Evolutionary conservation across 768 basidiomycete genomes (phyloP), one percentile per base, ranked within the genome.

Genomic region (Lentinula detonsa): DNA sequence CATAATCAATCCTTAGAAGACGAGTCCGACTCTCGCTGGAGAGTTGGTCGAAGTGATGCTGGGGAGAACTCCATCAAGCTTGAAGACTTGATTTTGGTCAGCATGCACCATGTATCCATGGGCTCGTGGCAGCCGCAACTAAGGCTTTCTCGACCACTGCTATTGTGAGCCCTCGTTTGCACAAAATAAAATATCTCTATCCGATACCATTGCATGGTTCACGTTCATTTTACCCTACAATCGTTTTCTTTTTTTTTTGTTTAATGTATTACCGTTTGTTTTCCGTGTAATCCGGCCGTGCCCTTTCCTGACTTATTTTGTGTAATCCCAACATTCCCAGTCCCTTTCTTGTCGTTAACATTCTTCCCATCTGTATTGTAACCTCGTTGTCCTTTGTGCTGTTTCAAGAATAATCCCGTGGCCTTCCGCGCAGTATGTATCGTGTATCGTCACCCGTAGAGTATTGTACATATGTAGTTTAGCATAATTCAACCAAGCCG

Each of bases 61-160:
- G 60, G 54, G n/a, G 57, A 51, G 15, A 68, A 73, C 43, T 74
- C 80, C 62, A 85, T 91, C 71, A 80, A 71, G 40, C 73, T 88
- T 4, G 87, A 87, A 33, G 83, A 91, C 68, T 76, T 92, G 54
- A 74, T 87, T 54, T 81, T 92, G 49, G 86, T 92, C 65, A 87
- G 88, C 65, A 83, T 91, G 58, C 89, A 91, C 72, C 90, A 92
- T 64, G 88, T 91, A 56, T 90, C 89, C 11, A 84, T 89, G 72
- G 90, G 90, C 10, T 86, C 85, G 60, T 92, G 90, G 90, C 90
- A 92, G 62, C 88, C 89, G 21, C 88, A 91, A 60, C 72, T 91
- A 49, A 81, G 88, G 68, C 76, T 91, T 39, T 71, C 75, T 42
- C 78, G 75, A 23, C 79, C 79, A 5, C 64, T 72, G 5, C 45